Conservation (phyloP, 305 asterid genomes). For the Solanum hybrid region DNA sequence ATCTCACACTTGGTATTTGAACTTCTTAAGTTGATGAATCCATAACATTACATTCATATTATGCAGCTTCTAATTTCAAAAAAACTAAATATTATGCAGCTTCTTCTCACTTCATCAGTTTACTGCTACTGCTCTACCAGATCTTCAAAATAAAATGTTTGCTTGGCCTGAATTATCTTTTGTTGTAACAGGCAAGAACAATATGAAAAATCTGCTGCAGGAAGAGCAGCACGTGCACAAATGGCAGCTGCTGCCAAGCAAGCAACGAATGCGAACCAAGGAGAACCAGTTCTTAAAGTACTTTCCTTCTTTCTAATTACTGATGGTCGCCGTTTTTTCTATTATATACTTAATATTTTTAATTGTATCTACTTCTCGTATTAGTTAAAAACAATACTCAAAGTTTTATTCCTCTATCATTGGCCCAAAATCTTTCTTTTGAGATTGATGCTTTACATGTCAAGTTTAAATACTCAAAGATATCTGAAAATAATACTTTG, state of each 20-base stretch:
- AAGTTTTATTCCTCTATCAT: neutral
- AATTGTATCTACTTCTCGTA: neutral
- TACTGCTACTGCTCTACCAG: neutral
- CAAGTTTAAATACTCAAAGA: neutral
- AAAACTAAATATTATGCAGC: neutral
- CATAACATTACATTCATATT: neutral
- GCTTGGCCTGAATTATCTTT: neutral
- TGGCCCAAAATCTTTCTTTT: neutral
- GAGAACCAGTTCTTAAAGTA: slow-evolving; percentile 92
- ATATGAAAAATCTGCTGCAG: slow-evolving; percentile 82
- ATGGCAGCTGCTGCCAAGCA: slow-evolving; percentile 75
- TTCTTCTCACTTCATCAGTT: neutral
- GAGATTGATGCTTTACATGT: neutral
- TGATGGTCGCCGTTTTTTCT: neutral
- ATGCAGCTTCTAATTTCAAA: neutral
- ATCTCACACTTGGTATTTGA: neutral
- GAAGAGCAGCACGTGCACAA: slow-evolving; percentile 95
- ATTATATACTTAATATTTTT: neutral
- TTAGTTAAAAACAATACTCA: neutral
- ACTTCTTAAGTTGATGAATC: neutral
- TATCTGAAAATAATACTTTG: neutral
- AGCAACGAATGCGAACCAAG: slow-evolving; percentile 48
- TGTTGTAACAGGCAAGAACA: slow-evolving; percentile 66
- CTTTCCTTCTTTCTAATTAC: neutral
- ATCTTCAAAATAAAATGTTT: neutral